phyloP scores from a whole-genome alignment of 2,329 filamentous ascomycete species.

The Verticillium albo-atrum region DNA sequence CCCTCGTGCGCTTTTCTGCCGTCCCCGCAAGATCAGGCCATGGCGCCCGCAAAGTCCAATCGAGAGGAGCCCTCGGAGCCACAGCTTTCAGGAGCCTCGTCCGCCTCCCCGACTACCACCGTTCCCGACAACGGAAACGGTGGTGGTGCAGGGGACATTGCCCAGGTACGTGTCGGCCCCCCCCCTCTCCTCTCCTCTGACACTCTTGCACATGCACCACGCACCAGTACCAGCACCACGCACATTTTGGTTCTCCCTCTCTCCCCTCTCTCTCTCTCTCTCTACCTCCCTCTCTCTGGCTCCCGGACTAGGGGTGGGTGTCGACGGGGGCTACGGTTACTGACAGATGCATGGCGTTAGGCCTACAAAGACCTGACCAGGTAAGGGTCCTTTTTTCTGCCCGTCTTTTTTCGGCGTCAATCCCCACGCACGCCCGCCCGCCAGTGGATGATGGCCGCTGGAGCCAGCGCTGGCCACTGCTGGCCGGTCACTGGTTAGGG shows the following conservation, averaged over 20 bases:
- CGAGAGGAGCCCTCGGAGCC: not conserved
- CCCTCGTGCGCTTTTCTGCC: too few species aligned
- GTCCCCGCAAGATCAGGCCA: not conserved
- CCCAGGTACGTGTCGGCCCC: not conserved
- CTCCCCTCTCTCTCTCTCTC: not conserved
- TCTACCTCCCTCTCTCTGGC: not conserved
- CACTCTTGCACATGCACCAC: not conserved
- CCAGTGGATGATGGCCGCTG: not conserved
- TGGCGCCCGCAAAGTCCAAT: not conserved
- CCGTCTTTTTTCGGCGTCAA: not conserved
- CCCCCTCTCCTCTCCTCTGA: not conserved
- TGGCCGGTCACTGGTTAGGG: not conserved
- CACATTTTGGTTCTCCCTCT: too few species aligned
- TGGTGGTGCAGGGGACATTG: not conserved
- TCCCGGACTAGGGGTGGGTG: too few species aligned
- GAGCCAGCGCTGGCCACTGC: not conserved
- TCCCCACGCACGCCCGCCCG: not conserved
- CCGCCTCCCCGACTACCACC: not conserved
- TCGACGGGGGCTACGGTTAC: too few species aligned
- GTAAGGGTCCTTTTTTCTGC: slow-evolving; percentile 16
- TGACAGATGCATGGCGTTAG: slow-evolving; percentile 22
- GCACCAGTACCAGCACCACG: too few species aligned
- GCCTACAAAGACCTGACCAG: slow-evolving; percentile 30
- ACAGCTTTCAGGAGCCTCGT: not conserved
- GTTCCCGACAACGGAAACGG: not conserved